A percentile compares a stretch with the other conserved stretches of the same genome.
Evolutionary conservation across 2,329 filamentous ascomycete genomes (phyloP).

Genomic region (Talaromyces pinophilus): DNA sequence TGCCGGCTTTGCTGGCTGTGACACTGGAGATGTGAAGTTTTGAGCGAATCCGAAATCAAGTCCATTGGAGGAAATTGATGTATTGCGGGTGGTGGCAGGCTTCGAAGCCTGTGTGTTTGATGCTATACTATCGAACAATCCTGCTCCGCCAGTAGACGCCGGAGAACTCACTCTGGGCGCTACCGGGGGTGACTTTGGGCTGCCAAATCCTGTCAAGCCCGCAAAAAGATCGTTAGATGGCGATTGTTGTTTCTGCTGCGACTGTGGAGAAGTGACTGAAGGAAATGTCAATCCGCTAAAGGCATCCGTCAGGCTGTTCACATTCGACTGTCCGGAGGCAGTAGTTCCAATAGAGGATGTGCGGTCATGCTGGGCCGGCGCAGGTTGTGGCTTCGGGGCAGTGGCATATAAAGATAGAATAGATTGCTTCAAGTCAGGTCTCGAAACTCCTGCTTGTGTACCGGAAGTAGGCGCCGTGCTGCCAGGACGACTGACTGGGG

Average conservation of each 20-base stretch:
- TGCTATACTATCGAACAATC: constrained; percentile 75
- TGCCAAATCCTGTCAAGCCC: constrained; percentile 58
- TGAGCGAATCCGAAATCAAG: constrained; percentile 68
- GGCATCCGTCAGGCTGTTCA: constrained; percentile 75
- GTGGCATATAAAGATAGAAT: constrained; percentile 94
- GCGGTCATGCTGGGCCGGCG: constrained; percentile 56
- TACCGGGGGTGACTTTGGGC: constrained; percentile 46
- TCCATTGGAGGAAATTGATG: constrained; percentile 59
- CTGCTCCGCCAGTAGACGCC: constrained; percentile 61
- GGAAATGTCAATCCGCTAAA: constrained; percentile 71
- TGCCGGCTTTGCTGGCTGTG: constrained; percentile 44
- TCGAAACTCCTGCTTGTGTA: constrained; percentile 64
- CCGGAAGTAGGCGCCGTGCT: constrained; percentile 69
- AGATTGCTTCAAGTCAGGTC: constrained; percentile 94
- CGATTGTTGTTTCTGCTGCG: constrained; percentile 37
- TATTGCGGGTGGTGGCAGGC: constrained; percentile 41
- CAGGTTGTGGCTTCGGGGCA: constrained; percentile 71
- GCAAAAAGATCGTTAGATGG: constrained; percentile 67
- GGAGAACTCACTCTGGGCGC: constrained; percentile 53
- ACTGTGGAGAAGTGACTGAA: constrained; percentile 41
- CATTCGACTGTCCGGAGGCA: constrained; percentile 52
- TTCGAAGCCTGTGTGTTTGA: constrained; percentile 61
- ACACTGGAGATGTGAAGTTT: constrained; percentile 51
- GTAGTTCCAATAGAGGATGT: constrained; percentile 68
- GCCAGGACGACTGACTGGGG: constrained; percentile 73